phyloP scores from a whole-genome alignment of 352 stramenopile genomes.

The Phytophthora tubulina region DNA sequence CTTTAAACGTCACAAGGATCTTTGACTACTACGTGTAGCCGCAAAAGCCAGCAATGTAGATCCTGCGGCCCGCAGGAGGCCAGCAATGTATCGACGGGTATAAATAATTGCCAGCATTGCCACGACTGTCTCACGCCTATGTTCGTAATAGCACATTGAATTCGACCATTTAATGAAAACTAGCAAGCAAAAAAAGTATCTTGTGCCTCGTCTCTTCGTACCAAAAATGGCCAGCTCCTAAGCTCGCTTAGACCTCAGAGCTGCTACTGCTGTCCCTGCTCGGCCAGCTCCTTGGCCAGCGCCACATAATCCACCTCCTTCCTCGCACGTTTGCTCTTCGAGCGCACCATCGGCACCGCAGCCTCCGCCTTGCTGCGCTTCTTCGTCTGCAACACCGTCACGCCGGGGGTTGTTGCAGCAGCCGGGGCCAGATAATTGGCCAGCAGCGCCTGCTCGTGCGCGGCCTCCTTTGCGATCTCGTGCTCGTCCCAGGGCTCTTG shows the following conservation, averaged over 20 bases:
- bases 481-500: slow-evolving; percentile 57
- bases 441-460: slow-evolving; percentile 60
- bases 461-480: slow-evolving; percentile 59
- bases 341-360: slow-evolving; percentile 23
- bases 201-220: slow-evolving; percentile 15
- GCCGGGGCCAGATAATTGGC: slow-evolving; percentile 52
- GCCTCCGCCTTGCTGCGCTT: slow-evolving; percentile 38
- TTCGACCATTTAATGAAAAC: no score
- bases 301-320: slow-evolving; percentile 79
- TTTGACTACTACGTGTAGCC: no score
- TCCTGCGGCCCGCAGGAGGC: no score
- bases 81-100: no score
- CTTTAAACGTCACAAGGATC: no score
- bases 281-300: slow-evolving; percentile 61
- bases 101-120: no score
- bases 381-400: slow-evolving; percentile 44
- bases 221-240: slow-evolving; percentile 1
- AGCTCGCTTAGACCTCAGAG: slow-evolving; percentile 8
- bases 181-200: slow-evolving; percentile 22
- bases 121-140: no score
- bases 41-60: no score
- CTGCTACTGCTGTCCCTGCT: slow-evolving; percentile 41
- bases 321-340: slow-evolving; percentile 57
- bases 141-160: no score
- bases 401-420: slow-evolving; percentile 8